These are phyloP conservation scores for Penicillium pancosmium DNA, from an alignment of 495 filamentous ascomycete species.

Conservation along the genomic window DNA sequence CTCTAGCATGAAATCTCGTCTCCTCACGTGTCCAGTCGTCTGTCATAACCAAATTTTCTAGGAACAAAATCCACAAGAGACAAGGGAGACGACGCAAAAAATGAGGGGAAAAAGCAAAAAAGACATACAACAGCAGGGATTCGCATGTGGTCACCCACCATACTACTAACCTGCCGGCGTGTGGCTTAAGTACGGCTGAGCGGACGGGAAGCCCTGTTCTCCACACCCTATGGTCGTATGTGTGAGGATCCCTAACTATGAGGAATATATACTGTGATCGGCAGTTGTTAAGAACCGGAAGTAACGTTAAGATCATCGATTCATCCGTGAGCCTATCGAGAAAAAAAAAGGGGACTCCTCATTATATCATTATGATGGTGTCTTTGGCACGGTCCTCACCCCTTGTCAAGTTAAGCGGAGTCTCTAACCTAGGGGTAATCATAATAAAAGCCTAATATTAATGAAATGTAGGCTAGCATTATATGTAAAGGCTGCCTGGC, in stretches of 20 bases:
- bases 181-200: conserved; percentile 6
- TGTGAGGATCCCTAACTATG: not conserved
- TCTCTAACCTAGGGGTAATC: not conserved
- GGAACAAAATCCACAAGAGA: no score
- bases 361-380: not conserved
- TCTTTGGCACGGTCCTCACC: not conserved
- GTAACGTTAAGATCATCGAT: not conserved
- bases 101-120: not conserved
- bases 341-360: not conserved
- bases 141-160: conserved; percentile 5
- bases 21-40: not conserved
- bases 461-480: no score
- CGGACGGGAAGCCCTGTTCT: conserved; percentile 5
- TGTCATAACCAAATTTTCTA: not conserved
- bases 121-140: conserved; percentile 5
- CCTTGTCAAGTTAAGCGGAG: not conserved
- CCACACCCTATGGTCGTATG: conserved; percentile 6
- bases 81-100: not conserved
- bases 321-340: not conserved
- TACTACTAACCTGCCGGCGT: conserved; percentile 6
- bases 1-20: not conserved
- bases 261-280: not conserved
- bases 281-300: no score
- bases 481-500: no score
- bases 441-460: not conserved